Base-by-base conservation (phyloP, 192 early-diverging fungal species). In the Backusella parvicylindrica region DNA sequence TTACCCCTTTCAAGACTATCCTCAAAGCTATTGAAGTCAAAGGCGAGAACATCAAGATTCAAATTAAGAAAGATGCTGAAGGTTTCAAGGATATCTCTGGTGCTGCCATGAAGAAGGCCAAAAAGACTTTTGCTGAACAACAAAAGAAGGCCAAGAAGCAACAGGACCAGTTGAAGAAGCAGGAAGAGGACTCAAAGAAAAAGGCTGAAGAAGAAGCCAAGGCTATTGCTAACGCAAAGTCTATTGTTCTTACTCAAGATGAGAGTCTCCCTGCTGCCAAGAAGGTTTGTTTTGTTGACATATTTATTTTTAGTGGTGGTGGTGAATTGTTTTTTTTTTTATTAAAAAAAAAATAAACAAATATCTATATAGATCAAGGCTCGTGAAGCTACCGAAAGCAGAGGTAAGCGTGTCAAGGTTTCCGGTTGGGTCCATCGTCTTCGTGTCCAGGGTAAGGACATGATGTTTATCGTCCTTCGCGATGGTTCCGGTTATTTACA, bases 401-500 rank as follows among this genome's bases (percentile, higher is more conserved):
- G 95, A 71, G 91, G 88, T 60, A 86, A 83, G 73, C 91, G 97
- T 63, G 93, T 98, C 77, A 89, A 87, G 79, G 88, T 99, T 3
- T 90, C 87, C 26, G 98, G 97, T 40, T 99, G 98, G 98, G 96
- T 99, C 70, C 95, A 97, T 87, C 91, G 95, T 33, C 86, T 93
- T 76, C 94, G 98, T 70, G 92, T 93, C 40, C 98, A 99, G 85
- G 98, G 98, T 69, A 96, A 95, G 83, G 94, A 97, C 85, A 93
- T 99, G 92, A 93, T 91, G 86, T 99, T 99, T 84, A 68, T 97
- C 13, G 90, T 98, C 30, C 82, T 99, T 64, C 92, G 98, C 66
- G 98, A 99, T 81, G 98, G 98, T 41, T 88, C 92, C 49, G 98
- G 97, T 21, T 97, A 86, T 77, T 80, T 99, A 75, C 98, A 99